A percentile compares a stretch with the other conserved stretches of the same genome.
Conservation (phyloP, 2,329 filamentous ascomycete species). For the Alternaria rosae region DNA sequence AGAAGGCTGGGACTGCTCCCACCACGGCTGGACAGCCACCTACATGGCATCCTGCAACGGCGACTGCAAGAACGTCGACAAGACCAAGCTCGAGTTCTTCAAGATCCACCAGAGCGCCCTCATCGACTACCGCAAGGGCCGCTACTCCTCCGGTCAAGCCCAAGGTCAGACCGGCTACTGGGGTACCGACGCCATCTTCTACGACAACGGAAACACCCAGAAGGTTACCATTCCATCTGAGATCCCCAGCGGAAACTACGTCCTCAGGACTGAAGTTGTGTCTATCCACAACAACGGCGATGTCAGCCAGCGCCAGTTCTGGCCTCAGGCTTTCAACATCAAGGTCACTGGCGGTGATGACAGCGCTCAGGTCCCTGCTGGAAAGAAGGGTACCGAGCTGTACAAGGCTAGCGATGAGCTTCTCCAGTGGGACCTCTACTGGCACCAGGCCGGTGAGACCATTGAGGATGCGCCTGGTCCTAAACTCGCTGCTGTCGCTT, state of each 20-base stretch:
- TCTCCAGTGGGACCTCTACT: constrained; percentile 41
- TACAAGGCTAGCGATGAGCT: constrained; percentile 38
- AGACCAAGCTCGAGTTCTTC: constrained; percentile 43
- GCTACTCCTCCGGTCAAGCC: constrained; percentile 29
- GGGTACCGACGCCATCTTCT: constrained; percentile 47
- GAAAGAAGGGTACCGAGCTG: constrained; percentile 42
- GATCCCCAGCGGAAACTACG: constrained; percentile 46
- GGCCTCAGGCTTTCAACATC: constrained; percentile 48
- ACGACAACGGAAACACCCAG: constrained; percentile 42
- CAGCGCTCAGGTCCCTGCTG: constrained; percentile 30
- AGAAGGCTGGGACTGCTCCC: constrained; percentile 44
- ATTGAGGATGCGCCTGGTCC: constrained; percentile 33
- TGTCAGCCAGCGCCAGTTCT: constrained; percentile 43
- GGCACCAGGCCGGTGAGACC: constrained; percentile 37
- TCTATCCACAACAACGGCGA: constrained; percentile 47
- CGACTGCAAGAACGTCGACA: constrained; percentile 43
- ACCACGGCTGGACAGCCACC: constrained; percentile 45
- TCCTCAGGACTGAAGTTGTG: constrained; percentile 45
- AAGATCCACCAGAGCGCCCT: constrained; percentile 43
- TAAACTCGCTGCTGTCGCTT: constrained; percentile 27
- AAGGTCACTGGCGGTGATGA: constrained; percentile 42
- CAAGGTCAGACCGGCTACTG: constrained; percentile 40
- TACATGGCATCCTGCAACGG: constrained; percentile 44
- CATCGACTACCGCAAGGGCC: constrained; percentile 38
- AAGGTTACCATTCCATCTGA: constrained; percentile 42